Evolutionary conservation across 352 stramenopile genomes (phyloP).

Genomic region (Pythium rhizo-oryzae): DNA sequence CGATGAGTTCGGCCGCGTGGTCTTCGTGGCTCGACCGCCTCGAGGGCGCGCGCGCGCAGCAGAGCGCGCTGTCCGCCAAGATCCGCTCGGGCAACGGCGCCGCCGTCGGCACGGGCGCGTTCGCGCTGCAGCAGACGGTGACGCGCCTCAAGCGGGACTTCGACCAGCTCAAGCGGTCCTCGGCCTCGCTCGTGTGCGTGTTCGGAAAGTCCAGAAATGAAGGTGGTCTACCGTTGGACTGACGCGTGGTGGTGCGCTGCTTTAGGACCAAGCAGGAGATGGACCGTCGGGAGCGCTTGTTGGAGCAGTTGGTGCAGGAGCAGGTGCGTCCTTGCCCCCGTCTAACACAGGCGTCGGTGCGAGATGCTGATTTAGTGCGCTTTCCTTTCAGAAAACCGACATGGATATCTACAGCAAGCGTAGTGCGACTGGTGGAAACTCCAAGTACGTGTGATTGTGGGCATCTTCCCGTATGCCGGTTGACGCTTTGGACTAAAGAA

Average conservation of each 20-base stretch:
- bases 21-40: slow-evolving; percentile 81
- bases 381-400: slow-evolving; percentile 53
- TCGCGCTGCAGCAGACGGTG: slow-evolving; percentile 84
- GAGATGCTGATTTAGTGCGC: background rate
- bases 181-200: slow-evolving; percentile 51
- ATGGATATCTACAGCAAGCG: slow-evolving; percentile 81
- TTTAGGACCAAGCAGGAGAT: slow-evolving; percentile 74
- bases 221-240: background rate
- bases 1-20: slow-evolving; percentile 76
- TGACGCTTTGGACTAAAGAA: background rate
- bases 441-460: slow-evolving; percentile 16
- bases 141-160: slow-evolving; percentile 82
- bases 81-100: slow-evolving; percentile 65
- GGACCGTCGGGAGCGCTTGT: slow-evolving; percentile 61
- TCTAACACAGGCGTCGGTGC: background rate
- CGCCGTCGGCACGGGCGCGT: slow-evolving; percentile 77
- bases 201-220: background rate
- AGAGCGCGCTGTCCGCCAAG: slow-evolving; percentile 65
- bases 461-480: background rate
- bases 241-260: background rate
- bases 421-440: slow-evolving; percentile 29
- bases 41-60: slow-evolving; percentile 70
- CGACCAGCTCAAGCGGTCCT: slow-evolving; percentile 68
- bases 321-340: slow-evolving; percentile 32
- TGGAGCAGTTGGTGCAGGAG: slow-evolving; percentile 67